Base-by-base conservation (phyloP, 768 basidiomycete species). In the Trametes punicea region DNA sequence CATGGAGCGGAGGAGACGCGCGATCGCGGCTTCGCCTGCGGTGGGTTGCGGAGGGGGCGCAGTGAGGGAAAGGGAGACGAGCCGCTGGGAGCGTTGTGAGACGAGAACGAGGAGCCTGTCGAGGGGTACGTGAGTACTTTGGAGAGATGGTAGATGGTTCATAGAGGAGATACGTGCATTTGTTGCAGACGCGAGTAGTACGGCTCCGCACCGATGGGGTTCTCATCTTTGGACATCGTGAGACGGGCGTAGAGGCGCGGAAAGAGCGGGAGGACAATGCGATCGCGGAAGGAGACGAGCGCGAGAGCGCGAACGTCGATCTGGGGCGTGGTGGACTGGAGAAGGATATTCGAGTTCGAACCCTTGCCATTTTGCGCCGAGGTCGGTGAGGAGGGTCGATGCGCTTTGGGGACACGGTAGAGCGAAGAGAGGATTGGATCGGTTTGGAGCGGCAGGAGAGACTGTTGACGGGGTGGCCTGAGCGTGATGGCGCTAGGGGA, bases 241-340 rank as follows among this genome's bases (percentile, higher is more conserved):
- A 91, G 75, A 11, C 84, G 78, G 2, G 75, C 69, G 40, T 83
- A 76, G 11, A 92, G 70, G 8, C 81, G 74, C 49, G 78, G 65
- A 46, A 75, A 81, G 16, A 87, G 73, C 0, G 90, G 87, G 18
- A 89, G 74, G 31, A 93, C 82, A 54, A 93, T 83, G 52, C 80
- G 81, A 71, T 93, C 90, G 26, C 91, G 82, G 68, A 93, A 93
- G 7, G 87, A 82, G 38, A 83, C 80, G 23, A 93, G 75, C 6
- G 89, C 87, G n/a, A 93, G 78, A 6, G 82, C 82, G 27, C 91
- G 84, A 23, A 93, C 89, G 60, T 93, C 91, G 49, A 93, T 89
- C 31, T 80, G 81, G 15, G 79, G n/a, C 1, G 47, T 74, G 0
- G 77, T 66, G 20, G 81, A 39, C 51, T 63, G 68, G 55, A 65